These are phyloP conservation scores for Maudiozyma barnettii DNA, from an alignment of 805 yeast species.

Conservation along the genomic window DNA sequence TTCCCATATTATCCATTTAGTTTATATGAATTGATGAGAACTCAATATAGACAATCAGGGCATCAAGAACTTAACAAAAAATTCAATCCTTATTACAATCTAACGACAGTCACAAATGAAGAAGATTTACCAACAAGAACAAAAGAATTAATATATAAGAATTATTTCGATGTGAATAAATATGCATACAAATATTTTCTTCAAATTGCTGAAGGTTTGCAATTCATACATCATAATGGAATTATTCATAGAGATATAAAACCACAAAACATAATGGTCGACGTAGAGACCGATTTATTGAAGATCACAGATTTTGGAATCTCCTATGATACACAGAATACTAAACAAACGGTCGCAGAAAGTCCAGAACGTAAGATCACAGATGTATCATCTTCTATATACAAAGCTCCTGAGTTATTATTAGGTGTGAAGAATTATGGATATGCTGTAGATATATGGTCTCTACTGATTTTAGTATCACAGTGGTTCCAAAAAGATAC, in stretches of 20 bases:
- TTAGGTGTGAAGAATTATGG: slow-evolving; percentile 50
- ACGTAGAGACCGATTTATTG: slow-evolving; percentile 22
- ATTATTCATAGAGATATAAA: slow-evolving; percentile 91
- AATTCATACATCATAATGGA: slow-evolving; percentile 75
- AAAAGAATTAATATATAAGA: slow-evolving; percentile 6
- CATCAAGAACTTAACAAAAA: background rate
- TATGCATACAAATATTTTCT: slow-evolving; percentile 43
- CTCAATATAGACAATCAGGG: slow-evolving; percentile 8
- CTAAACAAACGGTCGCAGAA: slow-evolving; percentile 18
- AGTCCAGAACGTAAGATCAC: slow-evolving; percentile 27
- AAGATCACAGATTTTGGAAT: slow-evolving; percentile 65
- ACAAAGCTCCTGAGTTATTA: slow-evolving; percentile 69
- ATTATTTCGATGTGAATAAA: slow-evolving; percentile 13
- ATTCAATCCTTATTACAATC: slow-evolving; percentile 17
- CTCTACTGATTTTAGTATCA: slow-evolving; percentile 51
- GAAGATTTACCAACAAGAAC: background rate
- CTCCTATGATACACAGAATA: slow-evolving; percentile 34
- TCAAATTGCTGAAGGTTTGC: slow-evolving; percentile 67
- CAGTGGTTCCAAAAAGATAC: slow-evolving; percentile 36
- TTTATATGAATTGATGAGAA: slow-evolving; percentile 14
- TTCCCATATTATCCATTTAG: slow-evolving; percentile 13
- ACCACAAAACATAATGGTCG: slow-evolving; percentile 62
- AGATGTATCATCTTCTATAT: slow-evolving; percentile 57
- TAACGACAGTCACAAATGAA: background rate
- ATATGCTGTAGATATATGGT: slow-evolving; percentile 61